Evolutionary conservation across 805 yeast species (phyloP), one percentile per base, ranked within the genome.

Genomic region (Suhomyces sp.): DNA sequence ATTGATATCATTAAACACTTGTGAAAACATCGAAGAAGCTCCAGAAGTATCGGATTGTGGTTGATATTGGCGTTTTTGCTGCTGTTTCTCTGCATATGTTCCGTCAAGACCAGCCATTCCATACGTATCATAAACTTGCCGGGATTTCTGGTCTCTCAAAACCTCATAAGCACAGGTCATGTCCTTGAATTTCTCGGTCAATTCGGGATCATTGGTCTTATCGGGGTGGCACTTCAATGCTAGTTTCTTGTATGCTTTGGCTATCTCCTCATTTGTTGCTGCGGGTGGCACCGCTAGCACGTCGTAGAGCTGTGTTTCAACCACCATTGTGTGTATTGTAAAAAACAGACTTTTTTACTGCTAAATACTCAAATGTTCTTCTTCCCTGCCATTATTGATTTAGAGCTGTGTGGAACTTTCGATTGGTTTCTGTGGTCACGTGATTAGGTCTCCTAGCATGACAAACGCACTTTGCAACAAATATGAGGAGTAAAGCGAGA

Each of bases 91-190:
- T 40, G 51, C 27, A 49, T 49, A 33, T 53, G 44, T 48, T 0
- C 76, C 76, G 48, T 73, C 72, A 8, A 75, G 51, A 3, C 80
- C 82, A 0, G 66, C 68, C 47, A 71, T 72, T 6, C 87, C 87
- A 57, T 73, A 79, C 15, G 57, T 62, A 56, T 86, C 89, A 61
- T 85, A 86, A 8, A 78, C 61, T 6, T 60, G 53, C 41, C 87
- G 69, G 49, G 73, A 71, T 2, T 65, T 64, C 1, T 66, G 63
- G 61, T 85, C 82, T 35, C 76, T 71, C 31, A 88, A 69, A 5
- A 82, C 72, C 55, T 86, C 86, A 64, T 88, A 88, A 0, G 93
- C 92, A 45, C 77, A 75, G 2, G 85, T 81, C 40, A 86, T 75
- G 49, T 78, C 81, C 67, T 84, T 84, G 68, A 86, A 88, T 54